Conservation (phyloP, 176 grass and related monocot species). For the Oryza coarctata region DNA sequence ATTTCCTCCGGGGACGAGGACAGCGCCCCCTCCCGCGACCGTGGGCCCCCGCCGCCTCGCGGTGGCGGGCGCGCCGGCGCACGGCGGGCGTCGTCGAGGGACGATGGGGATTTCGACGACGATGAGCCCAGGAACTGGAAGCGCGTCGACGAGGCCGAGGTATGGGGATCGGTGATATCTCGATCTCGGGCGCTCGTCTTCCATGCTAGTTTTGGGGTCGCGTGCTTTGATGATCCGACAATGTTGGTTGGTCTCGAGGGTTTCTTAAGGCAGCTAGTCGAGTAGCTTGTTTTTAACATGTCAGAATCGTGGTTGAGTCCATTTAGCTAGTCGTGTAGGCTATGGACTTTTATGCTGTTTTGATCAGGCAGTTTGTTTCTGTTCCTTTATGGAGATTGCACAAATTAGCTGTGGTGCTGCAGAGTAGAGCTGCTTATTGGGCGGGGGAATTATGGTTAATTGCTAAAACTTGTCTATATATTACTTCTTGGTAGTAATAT, state of each 20-base stretch:
- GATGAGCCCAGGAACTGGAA: conserved; percentile 98
- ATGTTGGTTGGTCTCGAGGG: neutral
- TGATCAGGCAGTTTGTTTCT: neutral
- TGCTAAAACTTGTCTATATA: conserved; percentile 7
- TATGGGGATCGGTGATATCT: conserved; percentile 50
- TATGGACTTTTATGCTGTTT: neutral
- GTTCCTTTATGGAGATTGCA: neutral
- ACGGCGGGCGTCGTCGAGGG: conserved; percentile 49
- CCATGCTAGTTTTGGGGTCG: neutral
- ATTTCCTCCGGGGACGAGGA: conserved; percentile 98
- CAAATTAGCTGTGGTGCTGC: neutral
- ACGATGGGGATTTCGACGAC: conserved; percentile 80
- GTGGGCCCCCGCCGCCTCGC: conserved; percentile 41
- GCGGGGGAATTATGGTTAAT: neutral
- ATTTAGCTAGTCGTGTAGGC: conserved; percentile 9
- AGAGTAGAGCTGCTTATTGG: neutral
- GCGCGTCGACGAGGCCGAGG: conserved; percentile 94
- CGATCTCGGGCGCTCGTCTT: conserved; percentile 26
- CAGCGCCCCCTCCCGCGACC: conserved; percentile 49
- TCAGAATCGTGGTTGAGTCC: neutral
- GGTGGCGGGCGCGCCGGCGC: conserved; percentile 49
- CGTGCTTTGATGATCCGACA: neutral
- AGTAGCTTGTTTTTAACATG: neutral
- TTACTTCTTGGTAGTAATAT: too few relatives aligned
- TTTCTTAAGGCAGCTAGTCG: neutral